phyloP scores from a whole-genome alignment of 2,329 filamentous ascomycete species.

The Cercospora zeae-maydis region DNA sequence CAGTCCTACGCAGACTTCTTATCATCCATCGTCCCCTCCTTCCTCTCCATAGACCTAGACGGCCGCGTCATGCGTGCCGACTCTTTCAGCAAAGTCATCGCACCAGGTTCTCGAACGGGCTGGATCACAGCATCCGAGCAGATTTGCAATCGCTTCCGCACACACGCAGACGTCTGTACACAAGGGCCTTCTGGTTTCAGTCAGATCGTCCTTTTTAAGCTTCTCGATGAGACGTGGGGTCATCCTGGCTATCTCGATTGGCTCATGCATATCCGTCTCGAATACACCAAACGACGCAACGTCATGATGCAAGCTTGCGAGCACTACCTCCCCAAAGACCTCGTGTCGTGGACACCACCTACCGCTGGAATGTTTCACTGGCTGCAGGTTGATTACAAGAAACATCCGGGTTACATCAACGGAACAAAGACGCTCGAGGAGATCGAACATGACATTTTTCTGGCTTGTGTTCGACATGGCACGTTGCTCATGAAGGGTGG shows the following conservation, averaged over 20 bases:
- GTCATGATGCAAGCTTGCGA: constrained; percentile 77
- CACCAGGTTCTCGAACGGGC: constrained; percentile 81
- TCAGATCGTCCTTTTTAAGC: constrained; percentile 79
- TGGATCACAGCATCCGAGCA: constrained; percentile 89
- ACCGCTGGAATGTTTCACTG: constrained; percentile 93
- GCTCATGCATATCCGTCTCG: constrained; percentile 74
- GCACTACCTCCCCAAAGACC: constrained; percentile 65
- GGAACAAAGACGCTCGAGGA: constrained; percentile 52
- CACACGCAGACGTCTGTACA: constrained; percentile 76
- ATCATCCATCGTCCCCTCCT: constrained; percentile 69
- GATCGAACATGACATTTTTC: constrained; percentile 85
- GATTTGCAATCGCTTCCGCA: constrained; percentile 75
- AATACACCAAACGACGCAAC: constrained; percentile 78
- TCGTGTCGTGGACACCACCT: constrained; percentile 77
- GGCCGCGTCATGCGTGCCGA: constrained; percentile 86
- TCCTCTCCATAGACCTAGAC: constrained; percentile 74
- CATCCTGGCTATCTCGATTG: constrained; percentile 85
- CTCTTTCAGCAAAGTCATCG: constrained; percentile 90
- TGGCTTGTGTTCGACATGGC: constrained; percentile 68
- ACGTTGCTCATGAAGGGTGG: constrained; percentile 80
- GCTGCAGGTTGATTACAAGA: constrained; percentile 64
- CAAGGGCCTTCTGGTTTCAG: constrained; percentile 84
- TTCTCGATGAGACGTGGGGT: constrained; percentile 92
- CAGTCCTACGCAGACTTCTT: constrained; percentile 69
- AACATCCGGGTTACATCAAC: constrained; percentile 58